Base-by-base conservation (phyloP, 2,329 filamentous ascomycete genomes). In the Diplodia intermedia region DNA sequence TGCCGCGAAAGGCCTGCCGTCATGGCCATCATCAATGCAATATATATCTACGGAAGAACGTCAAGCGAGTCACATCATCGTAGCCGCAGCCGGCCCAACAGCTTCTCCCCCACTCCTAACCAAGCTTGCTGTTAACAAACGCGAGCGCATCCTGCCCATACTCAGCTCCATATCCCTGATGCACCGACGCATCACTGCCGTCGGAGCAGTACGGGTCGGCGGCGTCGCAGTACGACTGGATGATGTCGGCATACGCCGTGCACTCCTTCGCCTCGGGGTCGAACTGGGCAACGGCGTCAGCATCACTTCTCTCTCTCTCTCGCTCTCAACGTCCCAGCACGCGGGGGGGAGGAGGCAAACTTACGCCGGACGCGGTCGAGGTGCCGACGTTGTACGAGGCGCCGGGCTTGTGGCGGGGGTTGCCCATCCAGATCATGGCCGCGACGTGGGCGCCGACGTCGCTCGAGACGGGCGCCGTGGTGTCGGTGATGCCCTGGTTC, bases 41-140 rank as follows among this genome's bases (percentile, higher is more conserved):
- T 20, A 55, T 6, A 33, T 29, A 31, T n/a, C 15, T 31, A 55
- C 18, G 36, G 36, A 11, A 55, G 31, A 31, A 55, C 29, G 20
- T 18, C 18, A 29, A 33, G 36, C 36, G 3, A 47, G 18, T 20
- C 11, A 38, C 43, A 47, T 47, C 8, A 47, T 47, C 43, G 43
- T 20, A 47, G 43, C 26, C 26, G 26, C 43, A n/a, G 43, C n/a
- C 9, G 7, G 9, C 11, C n/a, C 18, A 38, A 38, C 11, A 4
- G 9, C 11, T 53, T 29, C 31, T 11, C 15, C 9, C 2, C 3
- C 6, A 53, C 9, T 12, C 38, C 11, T 9, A 57, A 43, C 8
- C n/a, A 14, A 87, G 70, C 77, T 85, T 87, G 73, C 77, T 81
- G 75, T 87, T 83, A 70, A 89, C 85, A 71, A 90, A 91, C 0